A percentile compares a stretch with the other conserved stretches of the same genome.
Conservation (phyloP, 805 yeast species). For the Saccharomyces mikatae region DNA sequence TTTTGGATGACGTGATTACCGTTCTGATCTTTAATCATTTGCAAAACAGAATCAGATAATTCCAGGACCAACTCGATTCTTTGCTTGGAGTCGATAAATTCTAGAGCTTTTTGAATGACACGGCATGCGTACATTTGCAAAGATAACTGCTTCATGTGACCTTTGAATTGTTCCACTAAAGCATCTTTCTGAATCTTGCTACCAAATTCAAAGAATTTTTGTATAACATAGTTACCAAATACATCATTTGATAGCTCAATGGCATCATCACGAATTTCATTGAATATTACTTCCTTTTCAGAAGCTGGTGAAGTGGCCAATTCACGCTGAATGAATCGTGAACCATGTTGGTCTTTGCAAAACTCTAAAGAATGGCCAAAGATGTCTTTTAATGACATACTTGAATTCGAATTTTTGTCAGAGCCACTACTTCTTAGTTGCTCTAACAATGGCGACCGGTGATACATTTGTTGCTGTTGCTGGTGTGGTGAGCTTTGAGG, state of each 20-base stretch:
- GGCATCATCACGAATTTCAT: conserved; percentile 69
- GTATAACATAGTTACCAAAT: conserved; percentile 95
- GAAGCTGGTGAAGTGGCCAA: conserved; percentile 54
- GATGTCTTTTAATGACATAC: conserved; percentile 52
- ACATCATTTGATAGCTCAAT: conserved; percentile 88
- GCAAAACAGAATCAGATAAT: conserved; percentile 50
- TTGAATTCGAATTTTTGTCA: conserved; percentile 42
- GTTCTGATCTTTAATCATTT: conserved; percentile 87
- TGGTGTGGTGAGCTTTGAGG: conserved; percentile 6
- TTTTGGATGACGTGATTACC: conserved; percentile 98
- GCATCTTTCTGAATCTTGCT: conserved; percentile 57
- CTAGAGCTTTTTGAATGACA: conserved; percentile 90
- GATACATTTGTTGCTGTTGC: conserved; percentile 39
- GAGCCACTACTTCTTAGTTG: conserved; percentile 61
- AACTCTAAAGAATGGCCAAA: conserved; percentile 86
- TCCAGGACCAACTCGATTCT: conserved; percentile 66
- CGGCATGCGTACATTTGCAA: conserved; percentile 97
- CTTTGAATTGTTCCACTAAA: conserved; percentile 48
- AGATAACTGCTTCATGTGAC: conserved; percentile 66
- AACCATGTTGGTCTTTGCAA: conserved; percentile 93
- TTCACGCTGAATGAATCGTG: conserved; percentile 90
- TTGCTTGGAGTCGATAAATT: conserved; percentile 53
- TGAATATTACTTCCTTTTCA: conserved; percentile 74
- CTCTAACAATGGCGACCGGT: conserved; percentile 73
- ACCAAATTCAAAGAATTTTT: conserved; percentile 85